These are phyloP conservation scores for Saccharomycopsis schoenii DNA, from an alignment of 805 yeast genomes.

Conservation along the genomic window DNA sequence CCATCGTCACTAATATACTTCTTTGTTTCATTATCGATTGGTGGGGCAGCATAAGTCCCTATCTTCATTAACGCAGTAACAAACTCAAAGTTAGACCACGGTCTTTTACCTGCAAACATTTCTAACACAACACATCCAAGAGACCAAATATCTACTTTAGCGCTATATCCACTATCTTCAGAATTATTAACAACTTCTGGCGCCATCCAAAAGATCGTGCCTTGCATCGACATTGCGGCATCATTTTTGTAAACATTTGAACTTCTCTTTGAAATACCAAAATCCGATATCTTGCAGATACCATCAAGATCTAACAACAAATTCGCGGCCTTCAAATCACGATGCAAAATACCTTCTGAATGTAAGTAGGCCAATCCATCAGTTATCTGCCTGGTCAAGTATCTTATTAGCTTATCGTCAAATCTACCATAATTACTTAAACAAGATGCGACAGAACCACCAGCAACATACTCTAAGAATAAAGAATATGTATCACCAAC, in stretches of 20 bases:
- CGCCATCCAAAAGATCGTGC: slow-evolving; percentile 99
- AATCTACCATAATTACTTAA: slow-evolving; percentile 76
- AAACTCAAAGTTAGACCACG: slow-evolving; percentile 94
- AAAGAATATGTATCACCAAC: slow-evolving; percentile 64
- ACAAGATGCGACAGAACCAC: slow-evolving; percentile 90
- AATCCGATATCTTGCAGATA: slow-evolving; percentile 88
- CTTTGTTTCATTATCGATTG: slow-evolving; percentile 83
- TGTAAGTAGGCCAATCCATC: slow-evolving; percentile 84
- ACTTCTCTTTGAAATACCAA: slow-evolving; percentile 86
- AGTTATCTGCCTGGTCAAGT: slow-evolving; percentile 68
- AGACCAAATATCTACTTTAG: slow-evolving; percentile 97
- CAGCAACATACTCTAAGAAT: slow-evolving; percentile 93
- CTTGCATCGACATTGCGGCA: slow-evolving; percentile 97
- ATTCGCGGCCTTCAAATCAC: slow-evolving; percentile 94
- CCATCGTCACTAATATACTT: slow-evolving; percentile 57
- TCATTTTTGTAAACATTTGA: slow-evolving; percentile 81
- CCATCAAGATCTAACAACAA: slow-evolving; percentile 84
- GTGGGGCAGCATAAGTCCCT: slow-evolving; percentile 88
- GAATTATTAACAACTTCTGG: slow-evolving; percentile 93
- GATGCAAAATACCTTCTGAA: slow-evolving; percentile 75
- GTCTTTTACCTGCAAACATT: slow-evolving; percentile 95
- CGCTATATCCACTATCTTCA: slow-evolving; percentile 81
- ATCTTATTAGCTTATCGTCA: slow-evolving; percentile 65
- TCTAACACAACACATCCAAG: slow-evolving; percentile 94
- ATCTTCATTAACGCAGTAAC: slow-evolving; percentile 87